Conservation (phyloP, 192 early-diverging fungal genomes). For the Dimargaris verticillata region DNA sequence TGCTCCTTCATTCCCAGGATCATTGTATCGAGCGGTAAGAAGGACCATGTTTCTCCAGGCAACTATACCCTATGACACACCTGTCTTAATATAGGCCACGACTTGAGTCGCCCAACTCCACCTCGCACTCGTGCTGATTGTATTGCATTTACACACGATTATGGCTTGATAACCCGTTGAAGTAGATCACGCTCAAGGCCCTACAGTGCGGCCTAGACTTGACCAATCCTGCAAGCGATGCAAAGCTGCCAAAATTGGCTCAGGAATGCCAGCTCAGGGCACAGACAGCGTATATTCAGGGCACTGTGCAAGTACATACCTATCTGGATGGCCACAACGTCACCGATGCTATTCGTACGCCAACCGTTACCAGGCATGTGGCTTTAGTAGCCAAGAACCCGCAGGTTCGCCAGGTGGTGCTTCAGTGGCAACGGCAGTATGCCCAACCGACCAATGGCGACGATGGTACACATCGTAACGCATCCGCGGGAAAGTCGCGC, state of each 20-base stretch:
- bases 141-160: no score
- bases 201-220: slow-evolving; percentile 18
- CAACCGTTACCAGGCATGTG: slow-evolving; percentile 34
- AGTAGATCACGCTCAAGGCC: slow-evolving; percentile 12
- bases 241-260: slow-evolving; percentile 20
- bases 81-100: no score
- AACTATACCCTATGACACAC: no score
- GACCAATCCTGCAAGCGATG: slow-evolving; percentile 14
- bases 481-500: no score
- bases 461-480: no score
- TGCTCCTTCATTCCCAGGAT: no score
- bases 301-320: slow-evolving; percentile 4
- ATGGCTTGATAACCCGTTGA: no score
- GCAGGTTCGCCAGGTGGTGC: slow-evolving; percentile 30
- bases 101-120: no score
- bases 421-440: slow-evolving; percentile 34
- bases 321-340: slow-evolving; percentile 45
- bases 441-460: slow-evolving; percentile 22
- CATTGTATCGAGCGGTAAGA: slow-evolving; percentile 19
- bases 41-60: no score
- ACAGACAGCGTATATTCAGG: slow-evolving; percentile 12
- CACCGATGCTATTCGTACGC: slow-evolving; percentile 37
- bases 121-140: no score
- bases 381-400: slow-evolving; percentile 41
- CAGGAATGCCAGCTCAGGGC: slow-evolving; percentile 6